Base-by-base conservation (phyloP, 148 eudicot species). In the Diospyros lotus region DNA sequence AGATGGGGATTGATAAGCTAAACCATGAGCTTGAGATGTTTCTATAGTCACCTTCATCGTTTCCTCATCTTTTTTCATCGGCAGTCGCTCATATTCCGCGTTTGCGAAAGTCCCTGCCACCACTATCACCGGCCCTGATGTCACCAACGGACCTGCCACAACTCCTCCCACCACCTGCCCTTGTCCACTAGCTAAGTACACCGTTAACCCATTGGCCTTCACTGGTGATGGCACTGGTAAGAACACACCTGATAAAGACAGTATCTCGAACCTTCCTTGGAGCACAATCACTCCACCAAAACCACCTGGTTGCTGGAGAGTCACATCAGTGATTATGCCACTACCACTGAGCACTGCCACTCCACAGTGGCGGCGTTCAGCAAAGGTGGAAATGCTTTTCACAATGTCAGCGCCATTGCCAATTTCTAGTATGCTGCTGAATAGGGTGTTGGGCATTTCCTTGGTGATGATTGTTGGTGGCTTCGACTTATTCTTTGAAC, bases 81-180 rank as follows among this genome's bases (percentile, higher is more conserved):
- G 85, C 8, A 82, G 51, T 38, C 80, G 79, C 54, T 82, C 85
- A 73, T 83, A 83, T 0, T 80, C 79, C 0, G 83, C 80, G 45
- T 83, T 83, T 17, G 78, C 69, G 14, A 83, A 80, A 2, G 83
- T 76, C 38, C 83, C 83, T 6, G 81, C 86, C 64, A 83, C 76
- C 18, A 83, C 72, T 12, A 83, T 79, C 4, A 83, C 83, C 14
- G 86, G 86, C 3, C 86, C 86, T 0, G 83, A 65, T 2, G 86
- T 80, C 66, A 83, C 38, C 1, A 83, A 80, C 17, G 69, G 2
- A 18, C 86, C 86, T 50, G 80, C 86, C 54, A 80, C 86, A 14
- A 73, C 58, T 1, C 86, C 86, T 9, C 86, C 86, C 6, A 83
- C 78, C 75, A 83, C 86, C 71, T 83, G 86, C 8, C 86, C 86